Percentiles rank a stretch among this genome's conserved stretches.
phyloP scores from a whole-genome alignment of 2,329 filamentous ascomycete genomes.

The Neoarthrinium moseri region DNA sequence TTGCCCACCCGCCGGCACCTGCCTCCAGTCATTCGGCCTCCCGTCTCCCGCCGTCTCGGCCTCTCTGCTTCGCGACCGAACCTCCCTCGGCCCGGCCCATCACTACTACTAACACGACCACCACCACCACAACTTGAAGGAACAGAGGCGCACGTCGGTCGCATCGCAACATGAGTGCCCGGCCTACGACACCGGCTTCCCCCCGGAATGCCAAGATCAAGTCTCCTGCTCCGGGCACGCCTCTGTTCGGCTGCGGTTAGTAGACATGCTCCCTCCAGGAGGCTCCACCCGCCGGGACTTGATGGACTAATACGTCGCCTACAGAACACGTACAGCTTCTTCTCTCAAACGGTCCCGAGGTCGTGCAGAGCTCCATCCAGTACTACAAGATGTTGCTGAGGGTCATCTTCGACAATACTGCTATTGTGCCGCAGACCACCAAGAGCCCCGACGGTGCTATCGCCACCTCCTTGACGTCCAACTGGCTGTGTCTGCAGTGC shows the following conservation, averaged over 20 bases:
- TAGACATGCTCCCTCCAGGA: slow-evolving; percentile 6
- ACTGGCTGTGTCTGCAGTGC: slow-evolving; percentile 74
- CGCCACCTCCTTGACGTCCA: slow-evolving; percentile 62
- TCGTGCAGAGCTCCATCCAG: slow-evolving; percentile 66
- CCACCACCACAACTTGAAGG: no score
- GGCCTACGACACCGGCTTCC: slow-evolving; percentile 29
- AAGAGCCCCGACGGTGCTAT: slow-evolving; percentile 55
- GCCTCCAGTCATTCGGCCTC: no score
- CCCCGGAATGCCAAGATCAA: slow-evolving; percentile 59
- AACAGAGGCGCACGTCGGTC: no score
- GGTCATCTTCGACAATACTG: slow-evolving; percentile 67
- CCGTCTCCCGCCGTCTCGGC: no score
- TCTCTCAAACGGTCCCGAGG: slow-evolving; percentile 59
- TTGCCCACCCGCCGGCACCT: no score
- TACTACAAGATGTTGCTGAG: slow-evolving; percentile 72
- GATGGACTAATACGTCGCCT: slow-evolving; percentile 6
- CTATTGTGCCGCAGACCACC: slow-evolving; percentile 64
- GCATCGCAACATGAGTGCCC: slow-evolving; percentile 25
- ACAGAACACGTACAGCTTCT: slow-evolving; percentile 72
- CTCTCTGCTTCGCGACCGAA: no score
- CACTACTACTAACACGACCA: no score
- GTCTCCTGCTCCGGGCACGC: slow-evolving; percentile 54
- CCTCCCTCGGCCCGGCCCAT: no score
- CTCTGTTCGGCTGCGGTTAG: slow-evolving; percentile 65
- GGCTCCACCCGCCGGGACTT: neutral